Conservation (phyloP, 495 filamentous ascomycete genomes). For the Penicillium diatomitis region DNA sequence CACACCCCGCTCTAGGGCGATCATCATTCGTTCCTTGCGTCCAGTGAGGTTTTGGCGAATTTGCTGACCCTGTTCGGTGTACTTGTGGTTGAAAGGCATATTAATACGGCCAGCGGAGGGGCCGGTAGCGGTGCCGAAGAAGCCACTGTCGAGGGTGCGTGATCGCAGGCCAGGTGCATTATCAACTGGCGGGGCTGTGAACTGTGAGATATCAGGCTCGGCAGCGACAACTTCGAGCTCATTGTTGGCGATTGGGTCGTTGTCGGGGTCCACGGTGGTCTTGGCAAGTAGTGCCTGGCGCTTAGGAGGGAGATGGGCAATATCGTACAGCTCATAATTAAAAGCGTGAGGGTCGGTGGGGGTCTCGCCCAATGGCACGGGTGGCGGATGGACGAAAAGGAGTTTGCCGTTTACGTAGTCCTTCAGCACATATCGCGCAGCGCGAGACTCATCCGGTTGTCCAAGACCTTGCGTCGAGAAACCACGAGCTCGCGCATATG, state of each 20-base stretch:
- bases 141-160: constrained; percentile 66
- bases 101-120: constrained; percentile 54
- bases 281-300: constrained; percentile 50
- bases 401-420: constrained; percentile 97
- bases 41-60: constrained; percentile 65
- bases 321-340: constrained; percentile 82
- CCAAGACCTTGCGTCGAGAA: constrained; percentile 82
- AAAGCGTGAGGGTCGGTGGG: constrained; percentile 63
- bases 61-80: constrained; percentile 65
- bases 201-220: constrained; percentile 5
- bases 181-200: constrained; percentile 14
- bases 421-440: constrained; percentile 84
- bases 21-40: constrained; percentile 74
- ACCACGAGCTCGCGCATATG: constrained; percentile 82
- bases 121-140: constrained; percentile 62
- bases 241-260: constrained; percentile 27
- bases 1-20: constrained; percentile 75
- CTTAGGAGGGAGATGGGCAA: constrained; percentile 63
- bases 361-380: constrained; percentile 39
- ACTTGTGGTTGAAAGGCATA: constrained; percentile 78
- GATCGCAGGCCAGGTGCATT: constrained; percentile 57
- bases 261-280: constrained; percentile 24
- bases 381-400: constrained; percentile 83
- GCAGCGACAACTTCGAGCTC: constrained; percentile 11
- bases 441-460: constrained; percentile 86